Conservation (phyloP, 1,284 basidiomycete genomes). For the Malassezia equina region DNA sequence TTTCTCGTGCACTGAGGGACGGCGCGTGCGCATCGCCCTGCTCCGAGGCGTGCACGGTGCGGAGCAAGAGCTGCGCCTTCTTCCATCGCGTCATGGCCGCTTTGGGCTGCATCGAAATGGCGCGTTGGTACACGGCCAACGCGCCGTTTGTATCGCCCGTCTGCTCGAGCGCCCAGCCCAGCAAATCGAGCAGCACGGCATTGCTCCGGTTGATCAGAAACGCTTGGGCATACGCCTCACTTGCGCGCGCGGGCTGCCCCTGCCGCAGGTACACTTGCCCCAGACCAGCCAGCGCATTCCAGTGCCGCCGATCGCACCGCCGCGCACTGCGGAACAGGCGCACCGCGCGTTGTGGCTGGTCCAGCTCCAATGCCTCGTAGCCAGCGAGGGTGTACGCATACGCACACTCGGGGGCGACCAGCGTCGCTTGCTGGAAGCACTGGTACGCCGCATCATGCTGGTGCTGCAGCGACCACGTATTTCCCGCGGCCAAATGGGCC, state of each 20-base stretch:
- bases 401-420: constrained; percentile 34
- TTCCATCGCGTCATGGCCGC: constrained; percentile 20
- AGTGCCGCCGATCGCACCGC: constrained; percentile 36
- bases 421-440: constrained; percentile 38
- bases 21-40: neutral
- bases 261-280: constrained; percentile 33
- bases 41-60: constrained; percentile 2
- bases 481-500: constrained; percentile 41
- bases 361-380: constrained; percentile 41
- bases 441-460: constrained; percentile 39
- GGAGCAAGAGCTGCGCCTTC: constrained; percentile 19
- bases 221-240: constrained; percentile 32
- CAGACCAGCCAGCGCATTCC: constrained; percentile 44
- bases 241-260: constrained; percentile 29
- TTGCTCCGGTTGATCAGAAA: constrained; percentile 31
- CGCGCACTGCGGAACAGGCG: constrained; percentile 39
- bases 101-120: constrained; percentile 19
- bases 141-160: constrained; percentile 16
- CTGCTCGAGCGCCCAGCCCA: constrained; percentile 28
- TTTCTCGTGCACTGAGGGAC: neutral
- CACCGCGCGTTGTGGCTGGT: constrained; percentile 31
- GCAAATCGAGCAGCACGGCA: constrained; percentile 37
- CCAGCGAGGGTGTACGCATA: constrained; percentile 46
- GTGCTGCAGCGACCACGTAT: constrained; percentile 41
- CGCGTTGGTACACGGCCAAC: constrained; percentile 18